Percentiles rank a stretch among this genome's conserved stretches.
Conservation (phyloP, 257 asterid species). For the Perilla frutescens region DNA sequence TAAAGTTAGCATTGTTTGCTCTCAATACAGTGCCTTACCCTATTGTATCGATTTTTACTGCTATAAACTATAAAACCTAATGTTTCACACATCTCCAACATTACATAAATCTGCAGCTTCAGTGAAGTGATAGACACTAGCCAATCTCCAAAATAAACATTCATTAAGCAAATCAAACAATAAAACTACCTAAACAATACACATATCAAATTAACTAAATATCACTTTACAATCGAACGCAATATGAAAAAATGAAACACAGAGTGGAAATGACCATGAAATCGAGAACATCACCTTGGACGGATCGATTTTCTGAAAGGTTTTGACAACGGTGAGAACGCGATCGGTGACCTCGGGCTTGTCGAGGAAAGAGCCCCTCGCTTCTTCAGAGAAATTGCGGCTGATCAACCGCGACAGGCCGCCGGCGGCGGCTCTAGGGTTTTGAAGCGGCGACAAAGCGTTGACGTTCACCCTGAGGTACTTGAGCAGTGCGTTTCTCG, state of each 20-base stretch:
- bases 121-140: background rate
- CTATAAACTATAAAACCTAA: background rate
- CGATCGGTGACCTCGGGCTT: constrained; percentile 82
- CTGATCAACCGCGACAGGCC: constrained; percentile 48
- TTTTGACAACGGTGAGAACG: constrained; percentile 66
- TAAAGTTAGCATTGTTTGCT: background rate
- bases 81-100: background rate
- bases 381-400: constrained; percentile 64
- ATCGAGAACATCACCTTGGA: constrained; percentile 51
- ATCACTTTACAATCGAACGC: background rate
- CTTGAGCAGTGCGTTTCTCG: constrained; percentile 62
- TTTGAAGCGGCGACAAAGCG: constrained; percentile 35
- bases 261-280: background rate
- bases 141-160: background rate
- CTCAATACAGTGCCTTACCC: background rate
- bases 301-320: constrained; percentile 77
- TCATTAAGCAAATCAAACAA: too few relatives aligned
- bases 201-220: background rate
- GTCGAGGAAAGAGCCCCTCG: constrained; percentile 74
- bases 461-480: constrained; percentile 55
- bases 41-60: background rate
- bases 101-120: background rate
- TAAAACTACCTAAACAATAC: too few relatives aligned
- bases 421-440: constrained; percentile 36
- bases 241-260: background rate